Percentiles rank a stretch among this genome's conserved stretches.
Conservation (phyloP, 306 rosid species). For the Oemleria cerasiformis region DNA sequence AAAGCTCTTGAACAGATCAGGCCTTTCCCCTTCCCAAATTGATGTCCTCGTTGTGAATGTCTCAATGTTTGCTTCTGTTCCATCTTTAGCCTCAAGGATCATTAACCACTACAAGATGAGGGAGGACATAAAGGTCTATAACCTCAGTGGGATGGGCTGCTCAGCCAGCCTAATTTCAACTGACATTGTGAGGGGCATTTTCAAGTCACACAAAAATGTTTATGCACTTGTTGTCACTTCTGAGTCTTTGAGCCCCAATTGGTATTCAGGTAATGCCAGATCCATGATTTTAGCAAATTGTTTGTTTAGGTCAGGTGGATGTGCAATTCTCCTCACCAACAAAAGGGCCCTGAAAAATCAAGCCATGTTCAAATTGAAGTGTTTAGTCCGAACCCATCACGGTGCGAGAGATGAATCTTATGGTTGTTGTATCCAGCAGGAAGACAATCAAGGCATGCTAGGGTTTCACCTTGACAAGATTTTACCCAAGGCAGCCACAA, state of each 20-base stretch:
- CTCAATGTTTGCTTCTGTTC: conserved; percentile 55
- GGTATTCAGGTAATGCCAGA: conserved; percentile 76
- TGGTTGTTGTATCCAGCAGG: conserved; percentile 65
- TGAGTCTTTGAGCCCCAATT: conserved; percentile 73
- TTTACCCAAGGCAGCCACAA: conserved; percentile 83
- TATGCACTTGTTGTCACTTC: conserved; percentile 75
- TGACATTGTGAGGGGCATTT: conserved; percentile 46
- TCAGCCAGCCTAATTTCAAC: conserved; percentile 75
- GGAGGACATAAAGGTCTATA: conserved; percentile 64
- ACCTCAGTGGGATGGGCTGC: conserved; percentile 92
- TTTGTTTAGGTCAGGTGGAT: conserved; percentile 70
- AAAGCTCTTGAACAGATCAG: conserved; percentile 45
- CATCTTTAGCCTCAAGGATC: conserved; percentile 61
- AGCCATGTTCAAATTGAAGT: conserved; percentile 49
- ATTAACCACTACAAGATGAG: conserved; percentile 67
- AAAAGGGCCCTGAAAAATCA: conserved; percentile 41
- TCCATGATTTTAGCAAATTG: conserved; percentile 82
- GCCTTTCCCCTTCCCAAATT: conserved; percentile 53
- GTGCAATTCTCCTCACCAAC: conserved; percentile 65
- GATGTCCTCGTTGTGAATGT: conserved; percentile 83
- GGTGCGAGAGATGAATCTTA: conserved; percentile 73
- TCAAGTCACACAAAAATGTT: conserved; percentile 53
- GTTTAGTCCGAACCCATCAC: conserved; percentile 72
- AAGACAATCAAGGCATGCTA: conserved; percentile 53
- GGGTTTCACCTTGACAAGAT: conserved; percentile 64